Conservation (phyloP, 1,284 basidiomycete species). For the Flammula alnicola region DNA sequence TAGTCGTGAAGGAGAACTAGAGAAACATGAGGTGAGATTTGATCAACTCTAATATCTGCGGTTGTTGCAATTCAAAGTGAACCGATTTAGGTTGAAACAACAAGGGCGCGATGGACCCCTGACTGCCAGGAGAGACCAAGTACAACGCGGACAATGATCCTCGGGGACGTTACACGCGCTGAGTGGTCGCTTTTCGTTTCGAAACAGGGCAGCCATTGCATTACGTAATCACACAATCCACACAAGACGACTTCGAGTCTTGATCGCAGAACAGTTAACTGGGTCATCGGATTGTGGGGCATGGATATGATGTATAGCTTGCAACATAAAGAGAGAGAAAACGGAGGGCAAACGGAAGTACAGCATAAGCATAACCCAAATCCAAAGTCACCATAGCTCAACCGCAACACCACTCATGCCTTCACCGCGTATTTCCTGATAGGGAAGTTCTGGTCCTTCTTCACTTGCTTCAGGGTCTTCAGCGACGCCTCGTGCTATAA, state of each 20-base stretch:
- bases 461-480: constrained; percentile 90
- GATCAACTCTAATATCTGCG: constrained; percentile 1
- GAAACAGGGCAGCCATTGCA: constrained; percentile 4
- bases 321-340: constrained; percentile 16
- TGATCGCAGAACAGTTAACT: no score
- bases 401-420: constrained; percentile 55
- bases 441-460: constrained; percentile 95
- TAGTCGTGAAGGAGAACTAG: constrained; percentile 1
- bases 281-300: constrained; percentile 15
- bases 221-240: constrained; percentile 21
- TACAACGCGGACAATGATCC: no score
- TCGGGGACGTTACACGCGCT: neutral
- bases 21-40: neutral
- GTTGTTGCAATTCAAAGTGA: constrained; percentile 1
- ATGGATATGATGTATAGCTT: constrained; percentile 17
- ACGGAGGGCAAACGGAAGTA: constrained; percentile 24
- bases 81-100: no score
- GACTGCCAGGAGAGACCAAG: no score
- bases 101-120: no score
- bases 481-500: constrained; percentile 77
- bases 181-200: constrained; percentile 9
- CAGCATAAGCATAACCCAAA: constrained; percentile 27
- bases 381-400: constrained; percentile 19
- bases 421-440: constrained; percentile 84
- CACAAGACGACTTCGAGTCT: constrained; percentile 3